Conservation (phyloP, 2,329 filamentous ascomycete genomes). For the Apiospora phragmitis region DNA sequence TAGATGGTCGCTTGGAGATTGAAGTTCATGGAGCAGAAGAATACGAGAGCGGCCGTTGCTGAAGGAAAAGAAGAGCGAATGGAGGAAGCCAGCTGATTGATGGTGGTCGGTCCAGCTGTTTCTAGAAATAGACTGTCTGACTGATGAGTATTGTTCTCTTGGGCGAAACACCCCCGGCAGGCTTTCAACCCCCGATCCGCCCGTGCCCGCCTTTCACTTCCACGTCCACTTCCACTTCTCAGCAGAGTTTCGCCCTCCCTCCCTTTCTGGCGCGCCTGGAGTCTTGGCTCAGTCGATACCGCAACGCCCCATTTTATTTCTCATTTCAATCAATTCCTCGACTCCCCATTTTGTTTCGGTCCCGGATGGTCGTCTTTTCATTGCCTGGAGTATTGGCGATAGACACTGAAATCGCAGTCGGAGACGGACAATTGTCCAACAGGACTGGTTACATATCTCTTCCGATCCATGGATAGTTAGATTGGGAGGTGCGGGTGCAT, state of each 20-base stretch:
- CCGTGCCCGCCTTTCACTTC: slow-evolving; percentile 12
- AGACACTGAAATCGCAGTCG: not conserved
- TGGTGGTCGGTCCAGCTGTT: not conserved
- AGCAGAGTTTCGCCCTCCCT: slow-evolving; percentile 13
- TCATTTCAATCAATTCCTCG: slow-evolving; percentile 6
- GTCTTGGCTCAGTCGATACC: slow-evolving; percentile 8
- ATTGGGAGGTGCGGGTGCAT: not conserved
- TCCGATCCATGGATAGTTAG: not conserved
- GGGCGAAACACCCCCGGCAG: slow-evolving; percentile 7
- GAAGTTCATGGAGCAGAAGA: not conserved
- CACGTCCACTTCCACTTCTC: slow-evolving; percentile 7
- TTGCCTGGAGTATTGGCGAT: not conserved
- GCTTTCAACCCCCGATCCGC: slow-evolving; percentile 13
- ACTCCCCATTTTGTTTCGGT: not conserved
- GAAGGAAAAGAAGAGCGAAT: not conserved
- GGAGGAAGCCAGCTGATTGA: too few relatives aligned
- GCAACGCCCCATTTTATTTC: slow-evolving; percentile 7
- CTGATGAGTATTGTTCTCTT: not conserved
- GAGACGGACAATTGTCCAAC: not conserved
- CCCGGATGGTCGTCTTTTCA: not conserved
- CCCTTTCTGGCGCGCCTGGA: slow-evolving; percentile 7
- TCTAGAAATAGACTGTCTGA: not conserved
- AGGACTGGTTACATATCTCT: not conserved
- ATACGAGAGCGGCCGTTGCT: not conserved
- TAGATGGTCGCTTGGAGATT: not conserved